Base-by-base conservation (phyloP, 2,329 filamentous ascomycete genomes). In the Sordariomycetes sp. region DNA sequence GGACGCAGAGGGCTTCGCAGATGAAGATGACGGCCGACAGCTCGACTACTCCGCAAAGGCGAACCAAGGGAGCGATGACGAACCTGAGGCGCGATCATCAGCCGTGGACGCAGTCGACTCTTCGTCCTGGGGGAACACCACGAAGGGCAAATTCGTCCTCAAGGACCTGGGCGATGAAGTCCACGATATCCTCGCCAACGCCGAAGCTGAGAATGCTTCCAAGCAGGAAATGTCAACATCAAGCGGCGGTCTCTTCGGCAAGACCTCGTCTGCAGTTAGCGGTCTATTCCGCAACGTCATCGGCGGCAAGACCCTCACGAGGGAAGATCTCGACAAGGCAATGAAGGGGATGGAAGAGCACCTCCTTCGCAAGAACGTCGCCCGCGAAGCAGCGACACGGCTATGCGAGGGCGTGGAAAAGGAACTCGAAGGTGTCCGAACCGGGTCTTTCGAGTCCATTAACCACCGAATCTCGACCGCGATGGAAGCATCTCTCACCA, bases 281-380 rank as follows among this genome's bases (percentile, higher is more conserved):
- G 85, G 86, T 14, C 74, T 96, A 37, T 94, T 98, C 66, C 79
- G 86, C 44, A 96, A 95, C 53, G 82, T 98, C 25, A 82, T 98
- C 1, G 92, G 92, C 35, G 92, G 93, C 42, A 95, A 95, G 66
- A 86, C 82, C 1, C 64, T 98, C 49, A 93, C 86, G 2, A 85
- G 87, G 55, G 76, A 83, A 43, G 90, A 96, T 50, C 71, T 98
- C 16, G 82, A 86, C 41, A 94, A 93, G 56, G 85, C 92, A 3
- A 79, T 98, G 64, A 92, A 90, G 59, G 84, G 82, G 21, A 95
- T 98, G 86, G 86, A 95, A 54, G 86, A 94, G 37, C 90, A 96
- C 55, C 68, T 98, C 6, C 63, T 98, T 39, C 80, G 82, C 61
- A 98, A 98, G 68, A 98, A 98, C 49, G 88, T 98, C 19, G 92